Base-by-base conservation (phyloP, 768 basidiomycete species). In the Stropharia rugosoannulata region DNA sequence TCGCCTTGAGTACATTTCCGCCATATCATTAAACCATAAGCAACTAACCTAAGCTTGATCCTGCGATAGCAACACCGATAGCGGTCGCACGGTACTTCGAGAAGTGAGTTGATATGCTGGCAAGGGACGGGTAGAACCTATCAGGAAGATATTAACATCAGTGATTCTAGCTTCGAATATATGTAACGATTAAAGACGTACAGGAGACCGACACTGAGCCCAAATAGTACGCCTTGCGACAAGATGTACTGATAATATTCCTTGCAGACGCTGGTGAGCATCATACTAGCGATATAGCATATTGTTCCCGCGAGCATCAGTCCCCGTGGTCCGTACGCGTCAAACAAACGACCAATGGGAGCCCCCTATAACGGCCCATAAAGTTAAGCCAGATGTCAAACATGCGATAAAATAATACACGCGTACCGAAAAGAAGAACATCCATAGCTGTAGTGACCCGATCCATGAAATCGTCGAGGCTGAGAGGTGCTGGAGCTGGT, bases 121-220 rank as follows among this genome's bases (percentile, higher is more conserved):
- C 77, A 29, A 91, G 71, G 0, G 85, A 75, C 0, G 89, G 89
- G 60, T 88, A 89, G 67, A 89, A 89, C 39, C 87, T 89, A 51
- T 8, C n/a, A 39, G 29, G 16, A 18, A 38, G 55, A 52, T 61
- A 49, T 49, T 51, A 47, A 51, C 57, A 55, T 56, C 48, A 29
- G 45, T 27, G 44, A 29, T 43, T 35, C 37, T 29, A 51, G 19
- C n/a, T 10, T 25, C 43, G 51, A 38, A 44, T 19, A 25, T 64
- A 48, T 32, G 49, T 2, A 48, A 27, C 25, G 38, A 44, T n/a
- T 35, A 27, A 29, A 22, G 4, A 76, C 86, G 35, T 52, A 87
- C 87, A 89, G 60, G 60, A 89, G 66, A 16, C 84, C 86, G 40
- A 84, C 82, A 8, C 85, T 81, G 25, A 87, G 68, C 25, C 87